A percentile compares a stretch with the other conserved stretches of the same genome.
phyloP scores from a whole-genome alignment of 257 asterid species.

The Fraxinus pennsylvanica region DNA sequence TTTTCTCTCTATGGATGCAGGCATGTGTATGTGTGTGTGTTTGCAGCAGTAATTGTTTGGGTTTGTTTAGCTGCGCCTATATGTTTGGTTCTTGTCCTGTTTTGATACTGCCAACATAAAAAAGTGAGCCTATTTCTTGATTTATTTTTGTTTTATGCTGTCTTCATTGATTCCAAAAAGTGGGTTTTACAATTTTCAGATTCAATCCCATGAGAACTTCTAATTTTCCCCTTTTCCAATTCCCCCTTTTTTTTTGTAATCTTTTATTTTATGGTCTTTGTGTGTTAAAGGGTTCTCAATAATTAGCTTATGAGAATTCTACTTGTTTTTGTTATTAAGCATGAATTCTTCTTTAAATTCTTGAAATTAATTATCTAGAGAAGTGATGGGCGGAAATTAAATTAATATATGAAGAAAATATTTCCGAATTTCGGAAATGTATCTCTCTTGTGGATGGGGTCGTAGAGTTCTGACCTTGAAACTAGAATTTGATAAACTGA shows the following conservation, averaged over 20 bases:
- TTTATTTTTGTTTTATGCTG: constrained; percentile 24
- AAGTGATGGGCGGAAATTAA: background rate
- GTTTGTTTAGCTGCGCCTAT: background rate
- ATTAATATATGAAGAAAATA: background rate
- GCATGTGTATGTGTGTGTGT: constrained; percentile 10
- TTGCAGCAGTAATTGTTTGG: background rate
- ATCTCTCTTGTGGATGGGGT: constrained; percentile 5
- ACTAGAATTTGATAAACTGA: background rate
- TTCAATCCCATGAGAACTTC: constrained; percentile 11
- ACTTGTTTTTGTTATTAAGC: background rate
- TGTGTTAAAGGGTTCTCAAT: background rate
- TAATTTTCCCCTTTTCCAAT: background rate
- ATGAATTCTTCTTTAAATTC: background rate
- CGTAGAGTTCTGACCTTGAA: background rate
- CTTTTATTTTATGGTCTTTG: background rate
- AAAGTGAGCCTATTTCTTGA: constrained; percentile 33
- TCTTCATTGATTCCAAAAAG: constrained; percentile 2
- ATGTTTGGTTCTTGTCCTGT: constrained; percentile 1
- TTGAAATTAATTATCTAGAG: background rate
- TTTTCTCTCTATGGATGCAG: constrained; percentile 4
- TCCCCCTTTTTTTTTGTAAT: background rate
- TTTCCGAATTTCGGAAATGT: background rate
- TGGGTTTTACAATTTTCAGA: constrained; percentile 3
- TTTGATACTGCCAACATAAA: constrained; percentile 15
- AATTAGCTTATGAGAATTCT: constrained; percentile 18